Conservation (phyloP, 2,329 filamentous ascomycete genomes). For the Paraphaeosphaeria sporulosa region DNA sequence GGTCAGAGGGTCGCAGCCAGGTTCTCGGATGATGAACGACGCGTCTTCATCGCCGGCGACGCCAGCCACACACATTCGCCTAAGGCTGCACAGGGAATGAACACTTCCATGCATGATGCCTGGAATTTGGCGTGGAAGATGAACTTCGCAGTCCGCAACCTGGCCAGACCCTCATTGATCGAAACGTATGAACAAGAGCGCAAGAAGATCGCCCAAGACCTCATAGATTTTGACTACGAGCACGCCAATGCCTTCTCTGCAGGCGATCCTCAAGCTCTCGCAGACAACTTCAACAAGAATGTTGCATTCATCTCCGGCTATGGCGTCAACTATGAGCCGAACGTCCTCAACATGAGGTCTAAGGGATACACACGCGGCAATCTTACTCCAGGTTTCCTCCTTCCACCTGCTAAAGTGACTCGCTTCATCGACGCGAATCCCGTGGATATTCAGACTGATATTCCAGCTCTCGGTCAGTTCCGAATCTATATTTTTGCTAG, state of each 20-base stretch:
- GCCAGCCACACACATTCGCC: conserved; percentile 53
- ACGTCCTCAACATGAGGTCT: conserved; percentile 68
- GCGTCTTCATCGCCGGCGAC: conserved; percentile 60
- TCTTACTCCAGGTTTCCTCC: conserved; percentile 54
- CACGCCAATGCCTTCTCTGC: conserved; percentile 63
- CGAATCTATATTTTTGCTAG: conserved; percentile 75
- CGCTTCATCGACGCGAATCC: conserved; percentile 81
- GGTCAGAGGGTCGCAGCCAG: conserved; percentile 57
- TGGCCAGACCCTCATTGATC: conserved; percentile 49
- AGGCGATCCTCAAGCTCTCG: conserved; percentile 69
- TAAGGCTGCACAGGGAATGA: conserved; percentile 56
- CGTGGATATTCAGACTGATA: conserved; percentile 78
- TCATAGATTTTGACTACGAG: conserved; percentile 56
- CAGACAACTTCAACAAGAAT: conserved; percentile 74
- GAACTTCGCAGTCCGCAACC: conserved; percentile 49
- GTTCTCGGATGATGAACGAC: conserved; percentile 53
- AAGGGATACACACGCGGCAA: conserved; percentile 57
- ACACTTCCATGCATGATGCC: conserved; percentile 54
- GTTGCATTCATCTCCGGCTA: conserved; percentile 77
- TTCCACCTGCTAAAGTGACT: conserved; percentile 74
- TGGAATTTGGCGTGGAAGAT: conserved; percentile 57
- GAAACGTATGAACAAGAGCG: conserved; percentile 52
- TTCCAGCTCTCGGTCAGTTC: conserved; percentile 80
- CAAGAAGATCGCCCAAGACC: conserved; percentile 53
- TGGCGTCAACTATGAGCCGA: conserved; percentile 71